Percentiles rank a stretch among this genome's conserved stretches.
These are phyloP conservation scores for Cunninghamia lanceolata DNA, from an alignment of 75 land plant genomes.

Conservation along the genomic window DNA sequence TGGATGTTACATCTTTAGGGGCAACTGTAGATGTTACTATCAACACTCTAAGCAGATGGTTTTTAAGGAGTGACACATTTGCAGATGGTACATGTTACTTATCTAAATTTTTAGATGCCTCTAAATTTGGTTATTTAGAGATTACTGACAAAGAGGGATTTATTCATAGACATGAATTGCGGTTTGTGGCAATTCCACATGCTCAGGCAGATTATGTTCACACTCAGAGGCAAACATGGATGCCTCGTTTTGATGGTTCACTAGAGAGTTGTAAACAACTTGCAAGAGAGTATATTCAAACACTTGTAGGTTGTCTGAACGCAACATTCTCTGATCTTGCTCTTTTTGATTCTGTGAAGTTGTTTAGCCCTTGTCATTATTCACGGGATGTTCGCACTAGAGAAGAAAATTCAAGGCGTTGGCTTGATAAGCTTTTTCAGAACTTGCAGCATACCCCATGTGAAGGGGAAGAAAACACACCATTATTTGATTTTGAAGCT, in stretches of 20 bases:
- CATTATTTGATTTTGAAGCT: constrained; percentile 5
- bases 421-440: background rate
- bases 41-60: constrained; percentile 9
- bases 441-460: background rate
- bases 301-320: constrained; percentile 8
- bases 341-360: constrained; percentile 7
- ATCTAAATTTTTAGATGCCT: constrained; percentile 14
- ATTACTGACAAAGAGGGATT: background rate
- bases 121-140: constrained; percentile 3
- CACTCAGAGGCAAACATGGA: background rate
- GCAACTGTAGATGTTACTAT: constrained; percentile 11
- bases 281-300: constrained; percentile 15
- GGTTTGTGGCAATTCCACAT: background rate
- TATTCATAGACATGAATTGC: background rate
- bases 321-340: constrained; percentile 11
- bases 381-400: background rate
- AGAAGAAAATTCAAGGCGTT: background rate
- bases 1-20: constrained; percentile 13
- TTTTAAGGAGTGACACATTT: constrained; percentile 12
- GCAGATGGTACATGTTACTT: constrained; percentile 10
- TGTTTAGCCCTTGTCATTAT: constrained; percentile 10
- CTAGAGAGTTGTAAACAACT: constrained; percentile 3
- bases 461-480: background rate
- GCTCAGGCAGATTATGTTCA: background rate
- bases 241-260: background rate